A percentile compares a stretch with the other conserved stretches of the same genome.
phyloP scores from a whole-genome alignment of 352 stramenopile species.

The Globisporangium perplexum region DNA sequence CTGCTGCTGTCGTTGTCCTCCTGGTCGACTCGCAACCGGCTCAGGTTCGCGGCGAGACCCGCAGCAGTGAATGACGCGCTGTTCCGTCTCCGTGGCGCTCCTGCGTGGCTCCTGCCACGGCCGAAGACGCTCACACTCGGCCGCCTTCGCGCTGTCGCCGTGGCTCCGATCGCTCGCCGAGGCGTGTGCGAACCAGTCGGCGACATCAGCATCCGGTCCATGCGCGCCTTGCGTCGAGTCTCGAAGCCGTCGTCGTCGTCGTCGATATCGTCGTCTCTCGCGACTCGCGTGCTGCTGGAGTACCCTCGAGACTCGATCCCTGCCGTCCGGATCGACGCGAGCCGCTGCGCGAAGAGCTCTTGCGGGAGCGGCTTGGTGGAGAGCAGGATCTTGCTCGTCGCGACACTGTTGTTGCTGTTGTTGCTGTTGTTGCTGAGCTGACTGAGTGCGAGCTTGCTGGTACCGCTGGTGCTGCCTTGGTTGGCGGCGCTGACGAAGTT shows the following conservation, averaged over 20 bases:
- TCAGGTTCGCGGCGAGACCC: slow-evolving; percentile 9
- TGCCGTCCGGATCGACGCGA: slow-evolving; percentile 9
- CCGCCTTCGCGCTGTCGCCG: background rate
- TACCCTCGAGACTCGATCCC: background rate
- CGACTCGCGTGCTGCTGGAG: background rate
- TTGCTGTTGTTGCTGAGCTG: slow-evolving; percentile 1
- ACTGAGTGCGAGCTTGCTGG: slow-evolving; percentile 1
- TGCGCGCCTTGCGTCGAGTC: slow-evolving; percentile 3
- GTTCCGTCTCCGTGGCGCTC: background rate
- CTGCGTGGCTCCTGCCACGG: background rate
- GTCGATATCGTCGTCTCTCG: slow-evolving; percentile 8
- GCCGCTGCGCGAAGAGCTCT: slow-evolving; percentile 11
- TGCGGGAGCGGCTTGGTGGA: slow-evolving; percentile 11
- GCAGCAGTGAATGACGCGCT: background rate
- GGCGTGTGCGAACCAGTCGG: background rate
- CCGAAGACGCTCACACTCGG: slow-evolving; percentile 1
- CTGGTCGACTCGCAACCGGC: slow-evolving; percentile 8
- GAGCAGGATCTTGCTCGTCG: slow-evolving; percentile 4
- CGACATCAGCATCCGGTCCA: slow-evolving; percentile 3
- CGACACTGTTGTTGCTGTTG: slow-evolving; percentile 1
- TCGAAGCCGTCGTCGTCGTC: slow-evolving; percentile 10
- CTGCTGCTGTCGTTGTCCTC: slow-evolving; percentile 16
- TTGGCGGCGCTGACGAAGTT: background rate
- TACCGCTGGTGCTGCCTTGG: background rate
- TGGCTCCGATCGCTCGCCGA: background rate